A percentile compares a stretch with the other conserved stretches of the same genome.
Conservation (phyloP, 179 eudicot genomes). For the Heliamphora pulchella region DNA sequence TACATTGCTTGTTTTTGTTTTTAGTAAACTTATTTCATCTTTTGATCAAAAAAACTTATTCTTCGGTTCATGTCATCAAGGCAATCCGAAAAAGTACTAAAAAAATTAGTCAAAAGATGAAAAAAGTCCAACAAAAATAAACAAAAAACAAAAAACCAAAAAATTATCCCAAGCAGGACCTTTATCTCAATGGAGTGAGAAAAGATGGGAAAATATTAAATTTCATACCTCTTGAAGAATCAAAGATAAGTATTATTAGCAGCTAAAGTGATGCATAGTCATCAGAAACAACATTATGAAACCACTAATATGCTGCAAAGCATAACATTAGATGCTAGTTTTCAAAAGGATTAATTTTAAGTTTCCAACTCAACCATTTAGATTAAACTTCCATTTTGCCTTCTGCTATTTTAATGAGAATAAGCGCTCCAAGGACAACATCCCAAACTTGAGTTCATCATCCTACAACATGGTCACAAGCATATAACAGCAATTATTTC, state of each 20-base stretch:
- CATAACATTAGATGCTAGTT: neutral
- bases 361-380: neutral
- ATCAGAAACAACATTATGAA: neutral
- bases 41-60: too few relatives aligned
- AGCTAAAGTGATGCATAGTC: neutral
- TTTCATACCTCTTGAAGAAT: neutral
- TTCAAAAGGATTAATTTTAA: neutral
- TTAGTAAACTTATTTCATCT: too few relatives aligned
- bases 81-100: too few relatives aligned
- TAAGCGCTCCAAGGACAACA: neutral
- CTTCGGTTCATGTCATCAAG: too few relatives aligned
- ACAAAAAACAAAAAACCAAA: too few relatives aligned
- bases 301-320: neutral
- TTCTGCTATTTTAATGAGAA: neutral
- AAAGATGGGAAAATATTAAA: neutral
- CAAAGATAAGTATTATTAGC: neutral
- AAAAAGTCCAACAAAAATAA: too few relatives aligned
- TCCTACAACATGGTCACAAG: neutral
- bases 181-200: too few relatives aligned
- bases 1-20: too few relatives aligned
- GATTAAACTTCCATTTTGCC: neutral
- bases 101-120: too few relatives aligned
- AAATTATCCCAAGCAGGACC: too few relatives aligned
- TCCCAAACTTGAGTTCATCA: neutral
- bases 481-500: neutral